phyloP scores from a whole-genome alignment of 1,139 yeast genomes.

The Saccharomycopsis crataegensis region DNA sequence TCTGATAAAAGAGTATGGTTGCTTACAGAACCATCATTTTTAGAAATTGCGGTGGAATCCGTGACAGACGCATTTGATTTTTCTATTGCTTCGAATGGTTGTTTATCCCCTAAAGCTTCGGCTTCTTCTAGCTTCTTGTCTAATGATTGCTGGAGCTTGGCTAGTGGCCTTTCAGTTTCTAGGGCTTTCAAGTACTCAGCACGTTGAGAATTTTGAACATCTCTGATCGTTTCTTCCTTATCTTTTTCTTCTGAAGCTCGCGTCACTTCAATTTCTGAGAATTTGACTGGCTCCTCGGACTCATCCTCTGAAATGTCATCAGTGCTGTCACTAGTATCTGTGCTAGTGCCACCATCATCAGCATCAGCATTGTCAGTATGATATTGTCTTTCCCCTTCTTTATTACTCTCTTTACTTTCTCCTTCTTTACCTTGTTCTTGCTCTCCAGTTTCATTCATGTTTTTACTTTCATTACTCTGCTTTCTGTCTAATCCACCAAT shows the following conservation, averaged over 20 bases:
- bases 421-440: constrained; percentile 21
- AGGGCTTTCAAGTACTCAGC: constrained; percentile 4
- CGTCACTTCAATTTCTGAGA: constrained; percentile 6
- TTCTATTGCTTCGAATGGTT: constrained; percentile 16
- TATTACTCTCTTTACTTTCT: constrained; percentile 28
- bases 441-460: constrained; percentile 26
- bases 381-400: constrained; percentile 26
- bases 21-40: background rate
- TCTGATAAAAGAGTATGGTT: constrained; percentile 53
- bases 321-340: constrained; percentile 18
- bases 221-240: background rate
- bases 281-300: constrained; percentile 30
- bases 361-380: background rate
- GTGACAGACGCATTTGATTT: background rate
- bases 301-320: constrained; percentile 19
- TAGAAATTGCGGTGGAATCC: background rate
- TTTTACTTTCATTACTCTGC: constrained; percentile 20
- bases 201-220: constrained; percentile 6
- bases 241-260: background rate
- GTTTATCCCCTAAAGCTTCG: constrained; percentile 31
- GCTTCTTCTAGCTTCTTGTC: constrained; percentile 33
- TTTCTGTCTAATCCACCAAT: background rate
- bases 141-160: constrained; percentile 69
- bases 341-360: constrained; percentile 3
- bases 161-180: constrained; percentile 58